Base-by-base conservation (phyloP, 768 basidiomycete genomes). In the Serendipita vermifera region DNA sequence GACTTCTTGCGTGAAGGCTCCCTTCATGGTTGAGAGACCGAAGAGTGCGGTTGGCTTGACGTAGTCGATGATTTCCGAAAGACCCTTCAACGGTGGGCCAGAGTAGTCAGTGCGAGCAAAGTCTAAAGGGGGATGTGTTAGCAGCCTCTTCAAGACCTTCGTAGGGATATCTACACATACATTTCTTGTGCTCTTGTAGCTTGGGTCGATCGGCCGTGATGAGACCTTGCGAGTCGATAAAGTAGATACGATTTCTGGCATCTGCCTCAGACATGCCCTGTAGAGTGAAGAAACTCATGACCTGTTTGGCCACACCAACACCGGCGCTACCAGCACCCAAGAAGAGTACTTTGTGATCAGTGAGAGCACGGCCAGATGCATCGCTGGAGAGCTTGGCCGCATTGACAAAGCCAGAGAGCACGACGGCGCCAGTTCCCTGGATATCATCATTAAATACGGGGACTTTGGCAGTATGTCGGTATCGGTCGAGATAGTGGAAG, bases 271-370 rank as follows among this genome's bases (percentile, higher is more conserved):
- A 76, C 64, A 92, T 66, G 24, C 91, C 88, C 62, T 84, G 76
- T 59, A 87, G 69, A 33, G 78, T 87, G 75, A 92, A 91, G 77
- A 92, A 94, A 67, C 84, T 86, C 74, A 83, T 79, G 54, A 89
- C 72, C 67, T 94, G 90, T 71, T 79, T 82, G 57, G 85, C 92
- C 40, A 97, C 92, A 41, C 92, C 93, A 55, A 96, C 86, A 59
- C 90, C 92, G 2, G 89, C 87, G 24, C 83, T 86, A 3, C 93
- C 93, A 3, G 92, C 89, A 15, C 93, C 93, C 55, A 89, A 83
- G 76, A 97, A 94, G 38, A 94, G 78, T 63, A 96, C 88, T 35
- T 82, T 80, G 64, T 94, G 92, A 29, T 82, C 78, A 32, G 73
- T 71, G 36, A 90, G 71, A 5, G 85, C 76, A 5, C 71, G 69